Evolutionary conservation across 306 rosid species (phyloP).

Genomic region (Fagus crenata): DNA sequence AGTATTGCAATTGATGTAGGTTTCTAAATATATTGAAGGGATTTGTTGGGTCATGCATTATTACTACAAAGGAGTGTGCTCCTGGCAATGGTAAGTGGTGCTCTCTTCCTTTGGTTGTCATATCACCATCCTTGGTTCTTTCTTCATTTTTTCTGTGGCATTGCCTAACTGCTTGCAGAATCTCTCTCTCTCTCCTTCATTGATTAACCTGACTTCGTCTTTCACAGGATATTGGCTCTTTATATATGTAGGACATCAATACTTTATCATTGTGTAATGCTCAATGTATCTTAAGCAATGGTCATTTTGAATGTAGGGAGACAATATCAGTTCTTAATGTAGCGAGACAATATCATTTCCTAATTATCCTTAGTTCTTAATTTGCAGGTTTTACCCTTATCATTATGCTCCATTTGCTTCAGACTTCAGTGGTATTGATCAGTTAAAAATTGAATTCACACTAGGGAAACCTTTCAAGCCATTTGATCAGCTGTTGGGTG

Average conservation of each 20-base stretch:
- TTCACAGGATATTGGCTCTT: background rate
- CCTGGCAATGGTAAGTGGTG: slow-evolving; percentile 37
- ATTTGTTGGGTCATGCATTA: slow-evolving; percentile 39
- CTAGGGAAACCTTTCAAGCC: slow-evolving; percentile 36
- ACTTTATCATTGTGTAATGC: background rate
- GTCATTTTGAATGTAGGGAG: background rate
- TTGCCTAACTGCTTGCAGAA: too few species aligned
- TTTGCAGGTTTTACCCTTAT: slow-evolving; percentile 38
- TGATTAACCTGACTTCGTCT: background rate
- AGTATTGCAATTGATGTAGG: slow-evolving; percentile 16
- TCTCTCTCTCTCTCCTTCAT: background rate
- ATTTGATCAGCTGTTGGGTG: slow-evolving; percentile 36
- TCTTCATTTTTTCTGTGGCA: too few species aligned
- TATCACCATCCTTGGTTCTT: background rate
- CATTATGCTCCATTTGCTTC: slow-evolving; percentile 38
- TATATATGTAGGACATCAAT: background rate
- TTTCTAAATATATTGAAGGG: slow-evolving; percentile 35
- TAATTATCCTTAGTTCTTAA: background rate
- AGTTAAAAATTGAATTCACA: slow-evolving; percentile 16
- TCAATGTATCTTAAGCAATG: background rate
- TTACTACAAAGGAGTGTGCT: slow-evolving; percentile 32
- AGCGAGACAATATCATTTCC: background rate
- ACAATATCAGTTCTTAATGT: background rate
- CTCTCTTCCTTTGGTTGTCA: background rate
- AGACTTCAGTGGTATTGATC: slow-evolving; percentile 15